Evolutionary conservation across 2,329 filamentous ascomycete species (phyloP).

Genomic region (Teratosphaeria zuluensis): DNA sequence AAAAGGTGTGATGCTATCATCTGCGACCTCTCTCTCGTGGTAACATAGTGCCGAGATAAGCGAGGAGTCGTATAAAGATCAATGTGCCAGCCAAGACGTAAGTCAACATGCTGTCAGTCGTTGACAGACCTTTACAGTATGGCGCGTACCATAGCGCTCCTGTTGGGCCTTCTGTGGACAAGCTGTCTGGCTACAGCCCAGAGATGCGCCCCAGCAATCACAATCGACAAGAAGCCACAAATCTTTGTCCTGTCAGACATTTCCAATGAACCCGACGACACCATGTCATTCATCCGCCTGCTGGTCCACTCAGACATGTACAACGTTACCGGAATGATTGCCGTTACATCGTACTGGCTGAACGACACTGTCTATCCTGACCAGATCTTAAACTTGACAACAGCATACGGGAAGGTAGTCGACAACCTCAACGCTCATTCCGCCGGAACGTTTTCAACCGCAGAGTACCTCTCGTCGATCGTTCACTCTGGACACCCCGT

Average conservation of each 20-base stretch:
- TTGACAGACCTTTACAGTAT: too few species aligned
- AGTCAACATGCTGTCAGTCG: too few species aligned
- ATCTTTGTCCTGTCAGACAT: constrained; percentile 22
- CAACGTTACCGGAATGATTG: not conserved
- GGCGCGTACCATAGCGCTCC: too few species aligned
- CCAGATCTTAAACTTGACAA: constrained; percentile 17
- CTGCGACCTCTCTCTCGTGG: too few species aligned
- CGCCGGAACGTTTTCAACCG: constrained; percentile 14
- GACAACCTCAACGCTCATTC: constrained; percentile 37
- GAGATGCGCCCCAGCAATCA: too few species aligned
- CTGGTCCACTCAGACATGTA: not conserved
- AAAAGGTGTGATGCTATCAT: too few species aligned
- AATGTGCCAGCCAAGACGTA: too few species aligned
- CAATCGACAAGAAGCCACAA: constrained; percentile 6
- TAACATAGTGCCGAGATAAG: too few species aligned
- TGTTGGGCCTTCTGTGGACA: too few species aligned
- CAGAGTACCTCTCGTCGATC: constrained; percentile 2
- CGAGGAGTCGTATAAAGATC: too few species aligned
- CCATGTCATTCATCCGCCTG: not conserved
- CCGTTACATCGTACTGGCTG: constrained; percentile 12
- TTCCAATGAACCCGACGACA: constrained; percentile 15
- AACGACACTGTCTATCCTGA: constrained; percentile 12
- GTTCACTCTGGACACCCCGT: not conserved
- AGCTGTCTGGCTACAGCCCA: too few species aligned
- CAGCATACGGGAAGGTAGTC: constrained; percentile 17